Conservation (phyloP, 495 filamentous ascomycete species). For the Parachaetomium inaequale region DNA sequence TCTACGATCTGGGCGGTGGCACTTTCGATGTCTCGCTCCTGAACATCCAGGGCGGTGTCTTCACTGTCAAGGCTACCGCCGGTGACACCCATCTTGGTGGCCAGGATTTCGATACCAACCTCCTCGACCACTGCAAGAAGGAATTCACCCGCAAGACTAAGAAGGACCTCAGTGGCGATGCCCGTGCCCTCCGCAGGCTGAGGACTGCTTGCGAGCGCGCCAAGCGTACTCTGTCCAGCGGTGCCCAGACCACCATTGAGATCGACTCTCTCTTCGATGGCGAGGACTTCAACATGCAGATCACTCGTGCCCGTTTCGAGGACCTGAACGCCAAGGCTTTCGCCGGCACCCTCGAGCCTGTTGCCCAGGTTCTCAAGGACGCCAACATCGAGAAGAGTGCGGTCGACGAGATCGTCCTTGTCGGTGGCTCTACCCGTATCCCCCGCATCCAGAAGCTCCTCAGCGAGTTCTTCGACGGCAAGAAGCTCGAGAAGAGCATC, state of each 20-base stretch:
- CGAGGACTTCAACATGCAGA: conserved; percentile 96
- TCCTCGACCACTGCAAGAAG: conserved; percentile 92
- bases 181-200: conserved; percentile 95
- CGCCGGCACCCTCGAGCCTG: conserved; percentile 92
- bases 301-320: conserved; percentile 99
- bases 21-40: conserved; percentile 99
- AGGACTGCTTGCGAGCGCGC: conserved; percentile 98
- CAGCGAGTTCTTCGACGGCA: conserved; percentile 97
- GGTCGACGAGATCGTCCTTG: conserved; percentile 96
- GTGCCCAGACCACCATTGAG: conserved; percentile 95
- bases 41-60: conserved; percentile 98
- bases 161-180: conserved; percentile 78
- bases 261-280: conserved; percentile 98
- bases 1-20: conserved; percentile 99
- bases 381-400: conserved; percentile 89
- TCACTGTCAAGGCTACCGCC: conserved; percentile 97
- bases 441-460: conserved; percentile 98
- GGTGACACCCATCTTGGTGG: conserved; percentile 99
- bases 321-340: conserved; percentile 98
- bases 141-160: conserved; percentile 92
- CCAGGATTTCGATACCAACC: conserved; percentile 98
- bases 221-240: conserved; percentile 96
- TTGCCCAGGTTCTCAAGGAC: conserved; percentile 97
- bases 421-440: conserved; percentile 99
- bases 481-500: conserved; percentile 99